Evolutionary conservation across 129 eudicot species (phyloP), one percentile per base, ranked within the genome.

Genomic region (Saposhnikovia divaricata): DNA sequence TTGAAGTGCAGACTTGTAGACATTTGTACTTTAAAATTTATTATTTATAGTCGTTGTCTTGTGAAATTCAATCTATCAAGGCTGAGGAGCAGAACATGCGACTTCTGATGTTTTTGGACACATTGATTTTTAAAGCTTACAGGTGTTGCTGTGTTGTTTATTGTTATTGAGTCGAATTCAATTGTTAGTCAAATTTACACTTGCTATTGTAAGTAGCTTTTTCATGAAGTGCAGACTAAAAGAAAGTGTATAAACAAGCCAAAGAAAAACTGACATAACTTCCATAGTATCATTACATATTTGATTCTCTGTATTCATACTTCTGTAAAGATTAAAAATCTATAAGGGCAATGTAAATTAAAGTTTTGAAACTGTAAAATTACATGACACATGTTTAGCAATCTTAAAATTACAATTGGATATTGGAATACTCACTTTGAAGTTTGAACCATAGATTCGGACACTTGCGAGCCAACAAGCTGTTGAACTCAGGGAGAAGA

Each of bases 391-490:
- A 13, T 21, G 9, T 68, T 0, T 68, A 68, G 42, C 42, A 31
- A 4, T 16, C 31, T 66, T 4, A 31, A 19, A 39, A 38, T 34
- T 34, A 39, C 46, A n/a, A n/a, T n/a, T 5, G 46, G 4, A 46
- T 11, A 46, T 3, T 46, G 39, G 28, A 44, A 9, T 63, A 57
- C 8, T 40, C 73, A 76, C 42, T 70, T 34, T 9, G n/a, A 65
- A 76, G 28, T 70, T 34, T 9, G n/a, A 65, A 65, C 11, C 18
- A 39, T 43, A 38, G 39, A 80, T 47, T 82, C 81, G 78, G 47
- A 78, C 80, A 72, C 77, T 75, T 74, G 66, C 46, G 76, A 71
- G 81, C 86, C 97, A 91, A 89, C 97, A 91, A 88, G 93, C 79
- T 79, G 98, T 93, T 93, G 94, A 87, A 89, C 88, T 83, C 61